These are phyloP conservation scores for Rhodotorula mucilaginosa DNA, from an alignment of 1,284 basidiomycete species.

Conservation along the genomic window DNA sequence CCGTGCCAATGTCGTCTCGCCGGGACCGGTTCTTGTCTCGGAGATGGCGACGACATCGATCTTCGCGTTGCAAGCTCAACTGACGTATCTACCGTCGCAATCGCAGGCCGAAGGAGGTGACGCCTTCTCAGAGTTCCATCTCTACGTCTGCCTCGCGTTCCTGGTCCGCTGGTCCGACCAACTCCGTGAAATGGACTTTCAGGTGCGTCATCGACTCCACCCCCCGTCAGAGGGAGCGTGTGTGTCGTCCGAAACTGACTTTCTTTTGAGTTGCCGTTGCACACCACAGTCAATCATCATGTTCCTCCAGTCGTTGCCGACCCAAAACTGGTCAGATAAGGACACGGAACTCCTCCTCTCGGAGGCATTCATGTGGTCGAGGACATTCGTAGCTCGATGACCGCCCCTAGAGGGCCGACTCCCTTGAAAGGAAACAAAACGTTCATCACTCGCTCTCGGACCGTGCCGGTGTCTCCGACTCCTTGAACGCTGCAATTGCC, in stretches of 20 bases:
- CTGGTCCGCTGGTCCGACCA: constrained; percentile 88
- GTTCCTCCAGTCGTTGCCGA: constrained; percentile 95
- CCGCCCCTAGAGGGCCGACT: neutral
- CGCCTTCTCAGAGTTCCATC: constrained; percentile 92
- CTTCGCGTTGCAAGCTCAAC: too few species aligned
- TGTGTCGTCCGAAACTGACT: neutral
- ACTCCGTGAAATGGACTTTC: constrained; percentile 90
- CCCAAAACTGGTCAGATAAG: constrained; percentile 90
- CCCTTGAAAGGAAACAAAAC: neutral
- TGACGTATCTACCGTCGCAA: too few species aligned
- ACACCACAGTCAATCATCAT: constrained; percentile 99
- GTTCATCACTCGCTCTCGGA: neutral
- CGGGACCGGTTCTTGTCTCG: neutral
- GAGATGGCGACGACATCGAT: too few species aligned
- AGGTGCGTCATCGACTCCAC: constrained; percentile 57
- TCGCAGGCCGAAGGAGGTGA: constrained; percentile 94
- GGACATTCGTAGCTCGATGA: constrained; percentile 38
- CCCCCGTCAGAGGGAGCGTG: neutral
- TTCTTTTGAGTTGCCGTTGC: too few species aligned
- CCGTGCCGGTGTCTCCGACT: too few species aligned
- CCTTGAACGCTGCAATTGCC: too few species aligned
- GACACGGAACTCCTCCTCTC: constrained; percentile 92
- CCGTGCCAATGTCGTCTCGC: neutral
- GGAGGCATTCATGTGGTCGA: constrained; percentile 76
- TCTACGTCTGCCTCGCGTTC: constrained; percentile 94